Conservation (phyloP, 2,329 filamentous ascomycete genomes). For the Exophiala bonariae region DNA sequence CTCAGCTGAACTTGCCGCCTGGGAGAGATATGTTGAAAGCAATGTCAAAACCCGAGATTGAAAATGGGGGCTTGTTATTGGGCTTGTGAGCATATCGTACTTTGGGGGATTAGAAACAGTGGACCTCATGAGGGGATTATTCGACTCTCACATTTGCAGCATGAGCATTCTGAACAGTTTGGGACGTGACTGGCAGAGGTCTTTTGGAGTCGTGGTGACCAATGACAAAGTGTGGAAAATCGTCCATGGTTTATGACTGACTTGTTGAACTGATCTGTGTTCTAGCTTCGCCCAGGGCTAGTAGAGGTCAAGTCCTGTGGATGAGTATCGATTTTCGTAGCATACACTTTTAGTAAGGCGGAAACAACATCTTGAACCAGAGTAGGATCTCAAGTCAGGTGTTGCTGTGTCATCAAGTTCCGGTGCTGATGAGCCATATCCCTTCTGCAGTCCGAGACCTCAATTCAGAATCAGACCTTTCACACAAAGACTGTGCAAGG, state of each 20-base stretch:
- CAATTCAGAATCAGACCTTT: too few species aligned
- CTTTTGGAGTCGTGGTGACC: slow-evolving; percentile 63
- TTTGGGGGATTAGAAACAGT: slow-evolving; percentile 32
- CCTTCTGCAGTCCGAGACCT: too few species aligned
- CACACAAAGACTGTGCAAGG: too few species aligned
- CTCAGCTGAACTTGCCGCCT: slow-evolving; percentile 38
- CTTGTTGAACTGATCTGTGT: too few species aligned
- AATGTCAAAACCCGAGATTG: slow-evolving; percentile 58
- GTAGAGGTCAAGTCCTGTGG: too few species aligned
- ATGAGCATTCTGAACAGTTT: slow-evolving; percentile 56
- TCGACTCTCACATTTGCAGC: slow-evolving; percentile 51
- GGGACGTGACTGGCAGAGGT: slow-evolving; percentile 46
- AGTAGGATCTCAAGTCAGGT: too few species aligned
- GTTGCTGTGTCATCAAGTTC: too few species aligned
- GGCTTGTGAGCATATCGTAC: slow-evolving; percentile 66
- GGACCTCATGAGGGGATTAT: slow-evolving; percentile 1
- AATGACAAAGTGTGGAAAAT: slow-evolving; percentile 55
- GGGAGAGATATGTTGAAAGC: slow-evolving; percentile 52
- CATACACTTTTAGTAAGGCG: too few species aligned
- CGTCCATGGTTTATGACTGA: slow-evolving; percentile 29
- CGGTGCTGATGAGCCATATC: too few species aligned
- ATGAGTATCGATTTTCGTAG: too few species aligned
- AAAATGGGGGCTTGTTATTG: slow-evolving; percentile 62
- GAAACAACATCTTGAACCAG: too few species aligned
- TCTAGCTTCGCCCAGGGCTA: too few species aligned